phyloP scores from a whole-genome alignment of 176 grass and related monocot species.

The Eleusine indica region DNA sequence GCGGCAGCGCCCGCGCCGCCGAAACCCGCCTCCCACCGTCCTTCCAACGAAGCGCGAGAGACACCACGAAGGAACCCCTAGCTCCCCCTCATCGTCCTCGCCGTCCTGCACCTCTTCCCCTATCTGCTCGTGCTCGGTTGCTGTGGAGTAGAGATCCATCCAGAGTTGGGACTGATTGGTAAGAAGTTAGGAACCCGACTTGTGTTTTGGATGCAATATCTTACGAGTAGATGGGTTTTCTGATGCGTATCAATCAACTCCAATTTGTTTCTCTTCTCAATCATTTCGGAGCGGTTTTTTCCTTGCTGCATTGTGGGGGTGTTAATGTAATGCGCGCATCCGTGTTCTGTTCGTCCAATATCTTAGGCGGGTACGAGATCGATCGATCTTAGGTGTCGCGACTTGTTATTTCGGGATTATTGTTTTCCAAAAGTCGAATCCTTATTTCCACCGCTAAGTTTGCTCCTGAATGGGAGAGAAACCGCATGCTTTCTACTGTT shows the following conservation, averaged over 20 bases:
- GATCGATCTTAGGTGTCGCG: background rate
- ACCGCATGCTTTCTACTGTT: background rate
- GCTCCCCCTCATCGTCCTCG: background rate
- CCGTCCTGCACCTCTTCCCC: background rate
- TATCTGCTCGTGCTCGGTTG: background rate
- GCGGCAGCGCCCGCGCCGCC: background rate
- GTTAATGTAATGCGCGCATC: background rate
- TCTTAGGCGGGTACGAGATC: background rate
- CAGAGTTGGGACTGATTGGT: background rate
- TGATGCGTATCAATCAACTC: background rate
- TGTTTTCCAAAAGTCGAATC: background rate
- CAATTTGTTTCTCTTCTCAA: no score
- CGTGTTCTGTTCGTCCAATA: background rate
- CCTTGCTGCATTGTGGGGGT: background rate
- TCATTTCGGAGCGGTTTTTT: background rate
- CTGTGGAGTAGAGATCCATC: background rate
- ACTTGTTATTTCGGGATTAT: background rate
- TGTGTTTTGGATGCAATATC: background rate
- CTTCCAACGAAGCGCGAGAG: background rate
- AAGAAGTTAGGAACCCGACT: constrained; percentile 11
- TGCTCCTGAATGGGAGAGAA: background rate
- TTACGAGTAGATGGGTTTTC: background rate
- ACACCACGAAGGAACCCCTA: background rate
- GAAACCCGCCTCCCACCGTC: background rate
- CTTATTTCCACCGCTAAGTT: background rate